A percentile compares a stretch with the other conserved stretches of the same genome.
Evolutionary conservation across 352 stramenopile species (phyloP).

Genomic region (Pythium sp.): DNA sequence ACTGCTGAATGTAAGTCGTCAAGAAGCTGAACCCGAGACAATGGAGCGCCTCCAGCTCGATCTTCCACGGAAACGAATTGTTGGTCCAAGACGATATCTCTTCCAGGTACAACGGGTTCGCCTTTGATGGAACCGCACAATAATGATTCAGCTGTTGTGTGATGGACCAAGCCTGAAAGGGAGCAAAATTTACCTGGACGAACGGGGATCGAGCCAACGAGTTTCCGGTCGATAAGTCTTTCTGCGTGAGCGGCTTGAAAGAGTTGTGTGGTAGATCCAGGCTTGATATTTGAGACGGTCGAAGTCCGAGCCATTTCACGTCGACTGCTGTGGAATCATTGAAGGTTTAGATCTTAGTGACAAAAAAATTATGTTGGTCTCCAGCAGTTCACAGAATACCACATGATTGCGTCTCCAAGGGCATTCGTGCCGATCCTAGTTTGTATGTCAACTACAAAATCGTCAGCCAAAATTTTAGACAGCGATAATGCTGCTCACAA

Average conservation of each 20-base stretch:
- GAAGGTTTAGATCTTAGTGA: not conserved
- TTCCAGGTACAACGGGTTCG: conserved; percentile 40
- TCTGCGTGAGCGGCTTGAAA: conserved; percentile 56
- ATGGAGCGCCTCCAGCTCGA: conserved; percentile 82
- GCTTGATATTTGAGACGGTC: conserved; percentile 68
- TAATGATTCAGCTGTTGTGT: not conserved
- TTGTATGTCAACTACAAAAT: conserved; percentile 83
- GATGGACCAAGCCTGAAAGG: not conserved
- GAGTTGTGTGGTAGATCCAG: conserved; percentile 48
- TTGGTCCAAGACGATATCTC: conserved; percentile 61
- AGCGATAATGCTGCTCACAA: not conserved
- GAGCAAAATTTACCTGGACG: conserved; percentile 40
- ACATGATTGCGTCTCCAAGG: conserved; percentile 61
- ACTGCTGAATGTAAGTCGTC: conserved; percentile 47
- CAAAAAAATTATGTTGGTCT: not conserved
- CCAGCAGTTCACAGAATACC: conserved; percentile 23
- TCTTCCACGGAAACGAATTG: conserved; percentile 51
- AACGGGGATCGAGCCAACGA: conserved; percentile 52
- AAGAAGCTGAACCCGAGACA: conserved; percentile 76
- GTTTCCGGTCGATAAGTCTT: conserved; percentile 44
- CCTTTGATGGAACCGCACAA: conserved; percentile 24
- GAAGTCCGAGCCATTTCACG: conserved; percentile 92
- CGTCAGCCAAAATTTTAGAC: not conserved
- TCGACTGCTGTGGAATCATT: conserved; percentile 41
- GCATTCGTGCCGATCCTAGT: conserved; percentile 83